Conservation (phyloP, 2,329 filamentous ascomycete species). For the Trichoderma sp. region DNA sequence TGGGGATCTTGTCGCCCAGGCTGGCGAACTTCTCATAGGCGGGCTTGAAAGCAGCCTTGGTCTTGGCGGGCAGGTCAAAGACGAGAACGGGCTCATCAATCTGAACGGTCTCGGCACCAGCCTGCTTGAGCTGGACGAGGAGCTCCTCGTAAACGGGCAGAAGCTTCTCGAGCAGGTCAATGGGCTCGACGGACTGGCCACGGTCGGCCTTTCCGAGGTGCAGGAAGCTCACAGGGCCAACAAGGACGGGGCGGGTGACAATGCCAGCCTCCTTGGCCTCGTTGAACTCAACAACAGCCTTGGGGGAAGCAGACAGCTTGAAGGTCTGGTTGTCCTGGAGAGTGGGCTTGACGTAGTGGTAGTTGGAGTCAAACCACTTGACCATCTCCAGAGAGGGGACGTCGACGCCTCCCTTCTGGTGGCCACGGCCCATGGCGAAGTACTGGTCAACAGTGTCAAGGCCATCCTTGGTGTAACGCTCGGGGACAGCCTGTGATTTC, state of each 20-base stretch:
- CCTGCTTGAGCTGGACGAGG: constrained; percentile 88
- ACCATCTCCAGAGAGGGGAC: constrained; percentile 98
- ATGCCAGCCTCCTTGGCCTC: constrained; percentile 99
- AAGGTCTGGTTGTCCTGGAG: constrained; percentile 96
- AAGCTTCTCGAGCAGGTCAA: constrained; percentile 90
- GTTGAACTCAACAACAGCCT: constrained; percentile 90
- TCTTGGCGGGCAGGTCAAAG: constrained; percentile 85
- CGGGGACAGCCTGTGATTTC: constrained; percentile 71
- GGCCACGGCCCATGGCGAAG: constrained; percentile 99
- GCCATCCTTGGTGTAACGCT: constrained; percentile 88
- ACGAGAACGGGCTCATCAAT: constrained; percentile 98
- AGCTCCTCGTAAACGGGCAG: constrained; percentile 94
- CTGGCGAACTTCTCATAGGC: constrained; percentile 85
- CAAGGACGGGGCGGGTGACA: constrained; percentile 85
- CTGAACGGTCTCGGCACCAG: constrained; percentile 94
- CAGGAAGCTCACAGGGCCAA: constrained; percentile 97
- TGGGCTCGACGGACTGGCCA: constrained; percentile 88
- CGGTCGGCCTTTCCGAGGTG: constrained; percentile 97
- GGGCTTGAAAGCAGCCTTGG: constrained; percentile 97
- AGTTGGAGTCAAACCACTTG: constrained; percentile 99
- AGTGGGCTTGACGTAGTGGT: constrained; percentile 99
- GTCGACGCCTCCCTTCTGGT: constrained; percentile 92
- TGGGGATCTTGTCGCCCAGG: constrained; percentile 78
- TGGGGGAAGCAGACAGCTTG: constrained; percentile 82
- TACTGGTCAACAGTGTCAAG: constrained; percentile 92